Conservation (phyloP, 345 rosid genomes). For the Aquilaria malaccensis region DNA sequence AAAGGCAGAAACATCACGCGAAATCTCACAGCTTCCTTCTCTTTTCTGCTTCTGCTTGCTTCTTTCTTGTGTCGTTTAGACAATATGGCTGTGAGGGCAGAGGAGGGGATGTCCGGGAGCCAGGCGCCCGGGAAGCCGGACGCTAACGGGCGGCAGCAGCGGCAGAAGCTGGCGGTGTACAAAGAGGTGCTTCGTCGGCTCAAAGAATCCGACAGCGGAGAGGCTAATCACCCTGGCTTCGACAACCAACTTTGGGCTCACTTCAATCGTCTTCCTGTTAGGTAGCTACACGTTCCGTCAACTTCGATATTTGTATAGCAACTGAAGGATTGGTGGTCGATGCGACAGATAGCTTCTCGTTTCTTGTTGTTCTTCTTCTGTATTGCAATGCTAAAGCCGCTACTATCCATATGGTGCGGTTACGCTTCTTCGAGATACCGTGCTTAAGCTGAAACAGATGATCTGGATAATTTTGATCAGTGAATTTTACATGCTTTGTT, state of each 20-base stretch:
- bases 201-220: conserved; percentile 33
- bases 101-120: conserved; percentile 60
- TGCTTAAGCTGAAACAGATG: too few relatives aligned
- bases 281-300: conserved; percentile 30
- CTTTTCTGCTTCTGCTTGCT: neutral
- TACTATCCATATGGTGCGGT: too few relatives aligned
- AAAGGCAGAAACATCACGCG: too few relatives aligned
- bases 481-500: too few relatives aligned
- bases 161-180: conserved; percentile 57
- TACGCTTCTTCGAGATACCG: too few relatives aligned
- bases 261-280: conserved; percentile 76
- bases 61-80: neutral
- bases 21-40: too few relatives aligned
- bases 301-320: neutral
- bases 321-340: too few relatives aligned
- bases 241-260: conserved; percentile 79
- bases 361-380: neutral
- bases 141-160: conserved; percentile 35
- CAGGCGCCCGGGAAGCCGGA: conserved; percentile 22
- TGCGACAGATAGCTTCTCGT: neutral
- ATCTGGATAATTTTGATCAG: too few relatives aligned
- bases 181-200: conserved; percentile 62
- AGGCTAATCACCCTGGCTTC: conserved; percentile 50
- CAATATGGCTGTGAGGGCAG: conserved; percentile 39
- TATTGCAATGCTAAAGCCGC: too few relatives aligned